These are phyloP conservation scores for Stenogyne calaminthoides DNA, from an alignment of 305 asterid genomes.

Conservation along the genomic window DNA sequence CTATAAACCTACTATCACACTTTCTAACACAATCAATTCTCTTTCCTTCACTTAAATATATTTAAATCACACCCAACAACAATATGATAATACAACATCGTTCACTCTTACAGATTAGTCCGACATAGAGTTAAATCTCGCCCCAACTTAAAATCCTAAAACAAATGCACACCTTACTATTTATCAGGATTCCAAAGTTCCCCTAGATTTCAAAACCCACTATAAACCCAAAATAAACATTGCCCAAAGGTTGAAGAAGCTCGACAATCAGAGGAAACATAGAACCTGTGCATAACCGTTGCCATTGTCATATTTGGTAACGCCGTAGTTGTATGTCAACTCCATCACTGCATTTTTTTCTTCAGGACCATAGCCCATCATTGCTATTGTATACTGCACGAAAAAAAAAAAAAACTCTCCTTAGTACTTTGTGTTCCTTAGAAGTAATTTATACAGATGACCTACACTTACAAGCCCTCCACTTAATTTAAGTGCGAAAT, in stretches of 20 bases:
- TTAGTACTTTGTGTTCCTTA: neutral
- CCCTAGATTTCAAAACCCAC: too few relatives aligned
- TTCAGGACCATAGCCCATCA: slow-evolving; percentile 97
- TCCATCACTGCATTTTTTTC: slow-evolving; percentile 85
- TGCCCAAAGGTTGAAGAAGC: slow-evolving; percentile 8
- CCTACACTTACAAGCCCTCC: slow-evolving; percentile 16
- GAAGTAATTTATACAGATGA: neutral
- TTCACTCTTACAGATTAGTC: too few relatives aligned
- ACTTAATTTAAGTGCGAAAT: neutral
- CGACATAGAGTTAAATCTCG: too few relatives aligned
- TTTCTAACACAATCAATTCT: too few relatives aligned
- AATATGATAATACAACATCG: too few relatives aligned
- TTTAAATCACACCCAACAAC: too few relatives aligned
- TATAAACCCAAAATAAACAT: too few relatives aligned
- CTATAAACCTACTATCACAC: too few relatives aligned
- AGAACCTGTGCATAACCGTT: slow-evolving; percentile 95
- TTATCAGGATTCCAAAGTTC: too few relatives aligned
- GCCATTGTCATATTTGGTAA: slow-evolving; percentile 88
- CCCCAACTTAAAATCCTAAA: too few relatives aligned
- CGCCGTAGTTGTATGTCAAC: slow-evolving; percentile 94
- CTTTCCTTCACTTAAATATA: too few relatives aligned
- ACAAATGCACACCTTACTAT: too few relatives aligned
- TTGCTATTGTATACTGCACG: slow-evolving; percentile 90
- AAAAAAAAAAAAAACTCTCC: slow-evolving; percentile 24
- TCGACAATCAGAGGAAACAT: slow-evolving; percentile 9